A percentile compares a stretch with the other conserved stretches of the same genome.
phyloP scores from a whole-genome alignment of 306 rosid genomes.

The Ammopiptanthus mongolicus region DNA sequence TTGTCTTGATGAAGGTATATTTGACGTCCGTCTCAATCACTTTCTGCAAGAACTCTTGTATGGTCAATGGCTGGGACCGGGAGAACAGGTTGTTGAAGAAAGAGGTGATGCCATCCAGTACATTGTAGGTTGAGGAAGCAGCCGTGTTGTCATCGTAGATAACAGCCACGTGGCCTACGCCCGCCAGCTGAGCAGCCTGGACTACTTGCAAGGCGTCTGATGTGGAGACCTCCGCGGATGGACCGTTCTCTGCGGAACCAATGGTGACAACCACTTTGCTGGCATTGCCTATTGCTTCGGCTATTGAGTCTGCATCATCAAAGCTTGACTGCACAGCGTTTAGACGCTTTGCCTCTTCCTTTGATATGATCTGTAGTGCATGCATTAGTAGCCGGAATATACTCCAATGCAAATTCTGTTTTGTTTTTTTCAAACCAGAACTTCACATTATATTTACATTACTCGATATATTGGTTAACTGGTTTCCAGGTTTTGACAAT shows the following conservation, averaged over 20 bases:
- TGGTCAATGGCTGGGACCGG: conserved; percentile 48
- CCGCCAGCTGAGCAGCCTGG: conserved; percentile 83
- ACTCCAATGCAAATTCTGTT: not conserved
- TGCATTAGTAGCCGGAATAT: not conserved
- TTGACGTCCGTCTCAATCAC: conserved; percentile 61
- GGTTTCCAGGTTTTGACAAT: too few species aligned
- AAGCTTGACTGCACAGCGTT: conserved; percentile 81
- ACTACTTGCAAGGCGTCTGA: conserved; percentile 74
- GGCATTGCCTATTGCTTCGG: conserved; percentile 94
- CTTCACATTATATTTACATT: too few species aligned
- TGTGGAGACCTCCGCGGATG: conserved; percentile 55
- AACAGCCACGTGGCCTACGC: conserved; percentile 83
- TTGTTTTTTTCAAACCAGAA: too few species aligned
- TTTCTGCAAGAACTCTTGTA: conserved; percentile 66
- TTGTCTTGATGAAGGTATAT: conserved; percentile 82
- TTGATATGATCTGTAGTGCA: conserved; percentile 64
- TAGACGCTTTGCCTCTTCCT: conserved; percentile 79
- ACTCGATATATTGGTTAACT: too few species aligned
- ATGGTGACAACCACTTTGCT: conserved; percentile 92
- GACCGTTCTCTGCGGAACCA: conserved; percentile 74
- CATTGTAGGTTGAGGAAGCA: conserved; percentile 64
- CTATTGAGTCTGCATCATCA: conserved; percentile 64
- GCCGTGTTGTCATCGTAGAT: conserved; percentile 48
- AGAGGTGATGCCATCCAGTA: conserved; percentile 74
- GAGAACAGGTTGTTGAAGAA: conserved; percentile 84